Conservation (phyloP, 2,329 filamentous ascomycete species). For the Chaetomiaceae sp. region DNA sequence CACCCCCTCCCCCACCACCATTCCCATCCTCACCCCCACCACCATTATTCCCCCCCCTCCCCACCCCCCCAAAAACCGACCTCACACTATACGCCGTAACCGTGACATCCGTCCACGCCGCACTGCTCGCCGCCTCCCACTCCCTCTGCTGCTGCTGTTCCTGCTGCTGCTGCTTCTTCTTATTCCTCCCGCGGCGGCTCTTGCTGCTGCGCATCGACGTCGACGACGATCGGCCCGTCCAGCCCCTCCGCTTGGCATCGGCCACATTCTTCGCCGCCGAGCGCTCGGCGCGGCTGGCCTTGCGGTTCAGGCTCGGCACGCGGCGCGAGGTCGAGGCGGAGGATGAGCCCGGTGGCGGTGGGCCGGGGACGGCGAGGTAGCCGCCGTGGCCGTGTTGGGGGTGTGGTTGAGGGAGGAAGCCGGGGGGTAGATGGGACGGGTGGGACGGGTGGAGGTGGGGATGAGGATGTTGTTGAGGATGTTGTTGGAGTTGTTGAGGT, state of each 20-base stretch:
- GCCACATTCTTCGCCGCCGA: slow-evolving; percentile 58
- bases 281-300: slow-evolving; percentile 50
- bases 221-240: slow-evolving; percentile 40
- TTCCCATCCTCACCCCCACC: background rate
- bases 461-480: too few relatives aligned
- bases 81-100: slow-evolving; percentile 12
- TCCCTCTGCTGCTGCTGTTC: slow-evolving; percentile 31
- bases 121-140: slow-evolving; percentile 38
- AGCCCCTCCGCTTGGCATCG: slow-evolving; percentile 53
- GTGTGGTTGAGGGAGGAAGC: background rate
- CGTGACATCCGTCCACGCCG: slow-evolving; percentile 29
- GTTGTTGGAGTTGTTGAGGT: too few relatives aligned
- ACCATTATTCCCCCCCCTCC: background rate
- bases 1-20: background rate
- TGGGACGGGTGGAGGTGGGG: background rate
- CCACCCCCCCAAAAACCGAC: slow-evolving; percentile 7
- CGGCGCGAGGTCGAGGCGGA: slow-evolving; percentile 32
- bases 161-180: slow-evolving; percentile 33
- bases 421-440: background rate
- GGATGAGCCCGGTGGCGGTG: slow-evolving; percentile 29
- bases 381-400: too few relatives aligned
- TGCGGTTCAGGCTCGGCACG: slow-evolving; percentile 39
- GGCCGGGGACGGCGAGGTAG: slow-evolving; percentile 9
- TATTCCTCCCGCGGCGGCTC: slow-evolving; percentile 26
- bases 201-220: too few relatives aligned